phyloP scores from a whole-genome alignment of 1,284 basidiomycete genomes.

The Ceratorhiza oryzae-sativae region DNA sequence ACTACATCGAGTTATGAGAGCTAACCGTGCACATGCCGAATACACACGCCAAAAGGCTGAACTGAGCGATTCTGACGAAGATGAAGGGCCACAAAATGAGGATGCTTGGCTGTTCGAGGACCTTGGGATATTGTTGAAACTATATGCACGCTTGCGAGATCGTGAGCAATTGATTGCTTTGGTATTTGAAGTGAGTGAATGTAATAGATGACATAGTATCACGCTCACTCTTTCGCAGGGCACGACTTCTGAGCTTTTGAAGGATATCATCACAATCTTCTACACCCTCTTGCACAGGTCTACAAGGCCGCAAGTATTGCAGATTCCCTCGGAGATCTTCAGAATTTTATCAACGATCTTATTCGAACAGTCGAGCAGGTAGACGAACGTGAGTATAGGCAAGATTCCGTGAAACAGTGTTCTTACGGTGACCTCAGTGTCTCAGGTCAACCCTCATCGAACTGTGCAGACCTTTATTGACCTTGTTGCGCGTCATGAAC shows the following conservation, averaged over 20 bases:
- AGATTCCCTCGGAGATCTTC: slow-evolving; percentile 90
- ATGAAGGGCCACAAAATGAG: slow-evolving; percentile 89
- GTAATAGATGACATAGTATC: not conserved
- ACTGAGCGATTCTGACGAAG: slow-evolving; percentile 85
- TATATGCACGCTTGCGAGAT: slow-evolving; percentile 83
- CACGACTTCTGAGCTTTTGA: slow-evolving; percentile 91
- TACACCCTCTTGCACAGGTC: slow-evolving; percentile 98
- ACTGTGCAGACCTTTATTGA: slow-evolving; percentile 96
- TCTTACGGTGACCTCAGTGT: too few species aligned
- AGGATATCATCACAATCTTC: slow-evolving; percentile 99
- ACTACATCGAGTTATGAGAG: slow-evolving; percentile 77
- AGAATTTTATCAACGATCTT: slow-evolving; percentile 94
- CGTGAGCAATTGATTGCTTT: slow-evolving; percentile 92
- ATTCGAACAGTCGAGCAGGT: slow-evolving; percentile 93
- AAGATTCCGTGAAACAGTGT: too few species aligned
- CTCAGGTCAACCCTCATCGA: slow-evolving; percentile 80
- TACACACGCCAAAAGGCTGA: slow-evolving; percentile 71
- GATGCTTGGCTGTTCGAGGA: slow-evolving; percentile 97
- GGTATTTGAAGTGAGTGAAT: slow-evolving; percentile 82
- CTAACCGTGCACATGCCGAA: slow-evolving; percentile 75
- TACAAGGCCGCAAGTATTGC: slow-evolving; percentile 98
- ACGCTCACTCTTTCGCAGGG: slow-evolving; percentile 61
- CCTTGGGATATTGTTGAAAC: slow-evolving; percentile 75
- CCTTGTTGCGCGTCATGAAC: slow-evolving; percentile 93
- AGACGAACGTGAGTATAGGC: slow-evolving; percentile 71